Evolutionary conservation across 352 stramenopile species (phyloP), one percentile per base, ranked within the genome.

Genomic region (Phytophthora kernoviae): DNA sequence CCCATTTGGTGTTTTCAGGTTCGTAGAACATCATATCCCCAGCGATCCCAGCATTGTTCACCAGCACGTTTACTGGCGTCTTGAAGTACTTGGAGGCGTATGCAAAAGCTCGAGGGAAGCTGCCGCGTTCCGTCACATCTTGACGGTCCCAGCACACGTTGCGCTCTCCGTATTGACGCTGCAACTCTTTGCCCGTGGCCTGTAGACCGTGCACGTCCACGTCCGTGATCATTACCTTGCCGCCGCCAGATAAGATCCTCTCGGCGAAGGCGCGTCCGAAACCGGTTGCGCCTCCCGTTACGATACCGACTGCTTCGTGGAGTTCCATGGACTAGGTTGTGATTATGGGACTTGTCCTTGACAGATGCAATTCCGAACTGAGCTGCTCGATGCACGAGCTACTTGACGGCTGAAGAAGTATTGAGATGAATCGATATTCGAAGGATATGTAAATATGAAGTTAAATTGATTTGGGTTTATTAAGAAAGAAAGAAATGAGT

Each of bases 11-110:
- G 52, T 55, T 74, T 1, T 58, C 39, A 5, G 51, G 47, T 17
- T 83, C 57, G 54, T 72, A 87, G 55, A 81, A 90, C 15, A 65
- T 65, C 62, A 81, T 70, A 42, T 88, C 63, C 6, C 77, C 76
- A 2, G 70, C 77, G 27, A 94, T 92, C 17, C 85, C 85, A 2
- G 85, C 85, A 58, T 94, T 94, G 68, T 94, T 94, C 2, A 85
- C 83, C 30, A 94, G 72, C 39, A 93, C 37, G 64, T 94, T 94
- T 8, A 91, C 72, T 0, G 70, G 73, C 27, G 41, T 43, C 18
- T 77, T 70, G 53, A 94, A 93, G 54, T 80, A 87, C 55, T 76
- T 73, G 54, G 42, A 58, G 39, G 81, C 81, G 49, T 75, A 78
- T 21, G 85, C 79, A 44, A 91, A 94, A 8, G 67, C 69, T 5